Conservation (phyloP, 1,284 basidiomycete species). For the Xerocomus amazonicus region DNA sequence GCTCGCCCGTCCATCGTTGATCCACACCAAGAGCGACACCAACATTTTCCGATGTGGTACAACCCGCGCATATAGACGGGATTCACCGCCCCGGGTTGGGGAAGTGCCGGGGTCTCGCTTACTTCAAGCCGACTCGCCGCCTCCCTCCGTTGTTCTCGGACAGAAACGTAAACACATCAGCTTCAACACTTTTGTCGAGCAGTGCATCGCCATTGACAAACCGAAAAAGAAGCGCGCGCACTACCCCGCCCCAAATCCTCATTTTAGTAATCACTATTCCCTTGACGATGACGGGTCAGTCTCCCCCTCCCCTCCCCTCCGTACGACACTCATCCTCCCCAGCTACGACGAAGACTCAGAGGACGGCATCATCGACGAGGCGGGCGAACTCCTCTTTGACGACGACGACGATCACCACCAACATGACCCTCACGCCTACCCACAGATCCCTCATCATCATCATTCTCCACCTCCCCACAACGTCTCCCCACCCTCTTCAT, state of each 20-base stretch:
- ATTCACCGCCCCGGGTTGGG: slow-evolving; percentile 60
- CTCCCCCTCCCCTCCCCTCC: not conserved
- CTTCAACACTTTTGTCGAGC: slow-evolving; percentile 98
- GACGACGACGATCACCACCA: slow-evolving; percentile 16
- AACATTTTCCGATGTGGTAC: slow-evolving; percentile 60
- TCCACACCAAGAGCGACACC: slow-evolving; percentile 83
- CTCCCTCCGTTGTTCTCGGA: slow-evolving; percentile 30
- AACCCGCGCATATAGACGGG: slow-evolving; percentile 53
- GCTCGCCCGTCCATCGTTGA: slow-evolving; percentile 49
- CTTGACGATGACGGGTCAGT: slow-evolving; percentile 62
- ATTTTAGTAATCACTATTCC: slow-evolving; percentile 21
- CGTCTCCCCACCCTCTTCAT: slow-evolving; percentile 36
- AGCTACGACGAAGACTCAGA: slow-evolving; percentile 69
- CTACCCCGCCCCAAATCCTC: slow-evolving; percentile 9
- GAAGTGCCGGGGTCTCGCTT: slow-evolving; percentile 14
- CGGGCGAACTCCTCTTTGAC: slow-evolving; percentile 32
- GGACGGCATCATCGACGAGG: slow-evolving; percentile 37
- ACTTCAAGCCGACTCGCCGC: slow-evolving; percentile 22
- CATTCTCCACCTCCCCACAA: slow-evolving; percentile 24
- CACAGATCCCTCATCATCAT: slow-evolving; percentile 9
- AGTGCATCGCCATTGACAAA: slow-evolving; percentile 92
- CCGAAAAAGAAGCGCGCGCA: slow-evolving; percentile 37
- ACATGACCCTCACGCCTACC: slow-evolving; percentile 9
- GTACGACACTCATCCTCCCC: not conserved
- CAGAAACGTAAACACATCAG: slow-evolving; percentile 82